Evolutionary conservation across 140 eudicot genomes (phyloP).

Genomic region (Anethum foeniculum): DNA sequence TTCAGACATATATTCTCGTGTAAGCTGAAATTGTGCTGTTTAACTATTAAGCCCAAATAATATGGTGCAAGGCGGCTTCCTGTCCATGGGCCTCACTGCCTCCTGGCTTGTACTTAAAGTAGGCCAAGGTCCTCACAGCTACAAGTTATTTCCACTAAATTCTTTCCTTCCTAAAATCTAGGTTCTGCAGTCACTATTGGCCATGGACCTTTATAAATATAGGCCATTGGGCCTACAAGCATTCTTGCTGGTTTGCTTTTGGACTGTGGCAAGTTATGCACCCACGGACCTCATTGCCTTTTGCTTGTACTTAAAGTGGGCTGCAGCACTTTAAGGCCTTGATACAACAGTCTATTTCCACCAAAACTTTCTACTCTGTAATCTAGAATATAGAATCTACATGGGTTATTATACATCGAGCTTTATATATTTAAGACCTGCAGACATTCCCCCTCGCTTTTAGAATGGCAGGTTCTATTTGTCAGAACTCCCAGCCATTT

Average conservation of each 20-base stretch:
- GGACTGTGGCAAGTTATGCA: not conserved
- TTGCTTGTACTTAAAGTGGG: not conserved
- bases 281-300: not conserved
- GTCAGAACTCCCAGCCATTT: not conserved
- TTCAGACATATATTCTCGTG: not conserved
- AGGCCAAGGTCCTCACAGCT: not conserved
- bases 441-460: not conserved
- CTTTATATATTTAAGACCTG: not conserved
- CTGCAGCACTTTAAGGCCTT: not conserved
- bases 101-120: not conserved
- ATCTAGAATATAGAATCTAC: not conserved
- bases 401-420: not conserved
- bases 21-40: not conserved
- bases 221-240: conserved; percentile 1
- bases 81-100: not conserved
- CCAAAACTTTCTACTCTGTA: not conserved
- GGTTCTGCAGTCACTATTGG: not conserved
- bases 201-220: not conserved
- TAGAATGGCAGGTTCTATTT: not conserved
- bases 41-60: not conserved
- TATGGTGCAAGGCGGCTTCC: not conserved
- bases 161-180: not conserved
- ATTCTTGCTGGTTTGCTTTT: not conserved
- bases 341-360: not conserved
- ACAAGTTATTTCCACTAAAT: not conserved